Conservation (phyloP, 1,284 basidiomycete species). For the Cutaneotrichosporon sp. region DNA sequence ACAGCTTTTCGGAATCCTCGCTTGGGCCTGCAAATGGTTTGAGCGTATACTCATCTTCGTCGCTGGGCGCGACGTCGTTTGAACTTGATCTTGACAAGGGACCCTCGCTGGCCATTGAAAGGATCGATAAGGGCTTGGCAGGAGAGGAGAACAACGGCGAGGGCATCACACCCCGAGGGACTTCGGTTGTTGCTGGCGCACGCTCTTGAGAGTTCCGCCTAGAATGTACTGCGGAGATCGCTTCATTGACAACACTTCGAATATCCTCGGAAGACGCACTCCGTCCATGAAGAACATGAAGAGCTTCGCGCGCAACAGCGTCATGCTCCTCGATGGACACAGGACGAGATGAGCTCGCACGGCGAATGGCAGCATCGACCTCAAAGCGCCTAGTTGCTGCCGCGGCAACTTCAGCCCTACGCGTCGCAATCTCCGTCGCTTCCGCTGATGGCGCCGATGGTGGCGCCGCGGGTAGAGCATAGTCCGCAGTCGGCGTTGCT, state of each 20-base stretch:
- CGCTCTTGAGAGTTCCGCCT: too few species aligned
- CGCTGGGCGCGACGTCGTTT: too few species aligned
- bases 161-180: too few species aligned
- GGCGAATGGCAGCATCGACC: constrained; percentile 5
- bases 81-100: too few species aligned
- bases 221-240: too few species aligned
- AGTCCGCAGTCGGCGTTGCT: too few species aligned
- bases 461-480: too few species aligned
- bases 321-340: constrained; percentile 2
- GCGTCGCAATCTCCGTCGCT: background rate
- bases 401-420: constrained; percentile 1
- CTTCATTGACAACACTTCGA: background rate
- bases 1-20: too few species aligned
- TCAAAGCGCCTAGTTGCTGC: background rate
- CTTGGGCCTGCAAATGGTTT: too few species aligned
- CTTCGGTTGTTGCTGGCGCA: too few species aligned
- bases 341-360: background rate
- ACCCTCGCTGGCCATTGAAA: too few species aligned
- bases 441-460: background rate
- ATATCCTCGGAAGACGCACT: constrained; percentile 1
- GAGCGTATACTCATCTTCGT: too few species aligned
- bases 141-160: background rate
- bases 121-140: background rate
- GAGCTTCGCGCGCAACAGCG: background rate
- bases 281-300: background rate